These are phyloP conservation scores for Chromosphaera perkinsii DNA, from an alignment of 208 protist species.

Conservation along the genomic window DNA sequence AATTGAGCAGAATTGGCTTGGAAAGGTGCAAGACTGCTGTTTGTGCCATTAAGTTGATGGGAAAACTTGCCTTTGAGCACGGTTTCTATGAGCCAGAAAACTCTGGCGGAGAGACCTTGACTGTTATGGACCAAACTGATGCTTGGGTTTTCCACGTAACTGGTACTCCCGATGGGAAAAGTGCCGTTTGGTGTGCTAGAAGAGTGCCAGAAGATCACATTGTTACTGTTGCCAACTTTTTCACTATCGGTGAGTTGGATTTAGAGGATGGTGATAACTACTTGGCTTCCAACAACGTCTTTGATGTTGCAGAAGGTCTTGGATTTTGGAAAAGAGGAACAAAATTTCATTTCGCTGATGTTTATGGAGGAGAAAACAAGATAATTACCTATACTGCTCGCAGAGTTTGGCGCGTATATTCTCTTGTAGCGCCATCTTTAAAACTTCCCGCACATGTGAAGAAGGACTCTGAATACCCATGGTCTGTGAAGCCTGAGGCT, in stretches of 20 bases:
- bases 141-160: conserved; percentile 44
- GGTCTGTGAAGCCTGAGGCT: too few relatives aligned
- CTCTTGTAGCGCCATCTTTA: conserved; percentile 24
- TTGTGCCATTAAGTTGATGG: conserved; percentile 36
- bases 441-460: background rate
- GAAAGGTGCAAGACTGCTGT: conserved; percentile 37
- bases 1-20: conserved; percentile 25
- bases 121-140: conserved; percentile 18
- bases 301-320: conserved; percentile 4
- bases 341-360: conserved; percentile 38
- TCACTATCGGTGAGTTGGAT: conserved; percentile 36
- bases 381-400: conserved; percentile 29
- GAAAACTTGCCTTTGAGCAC: conserved; percentile 38
- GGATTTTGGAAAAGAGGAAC: conserved; percentile 19
- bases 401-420: conserved; percentile 44
- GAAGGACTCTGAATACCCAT: too few relatives aligned
- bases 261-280: conserved; percentile 21
- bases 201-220: conserved; percentile 44
- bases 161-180: conserved; percentile 4
- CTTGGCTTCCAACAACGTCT: conserved; percentile 27
- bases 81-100: conserved; percentile 33
- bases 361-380: conserved; percentile 26
- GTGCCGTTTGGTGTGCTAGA: conserved; percentile 42
- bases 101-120: conserved; percentile 26
- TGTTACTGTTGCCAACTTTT: conserved; percentile 36